These are phyloP conservation scores for Cladosporium sp. DNA, from an alignment of 2,329 filamentous ascomycete genomes.

Conservation along the genomic window DNA sequence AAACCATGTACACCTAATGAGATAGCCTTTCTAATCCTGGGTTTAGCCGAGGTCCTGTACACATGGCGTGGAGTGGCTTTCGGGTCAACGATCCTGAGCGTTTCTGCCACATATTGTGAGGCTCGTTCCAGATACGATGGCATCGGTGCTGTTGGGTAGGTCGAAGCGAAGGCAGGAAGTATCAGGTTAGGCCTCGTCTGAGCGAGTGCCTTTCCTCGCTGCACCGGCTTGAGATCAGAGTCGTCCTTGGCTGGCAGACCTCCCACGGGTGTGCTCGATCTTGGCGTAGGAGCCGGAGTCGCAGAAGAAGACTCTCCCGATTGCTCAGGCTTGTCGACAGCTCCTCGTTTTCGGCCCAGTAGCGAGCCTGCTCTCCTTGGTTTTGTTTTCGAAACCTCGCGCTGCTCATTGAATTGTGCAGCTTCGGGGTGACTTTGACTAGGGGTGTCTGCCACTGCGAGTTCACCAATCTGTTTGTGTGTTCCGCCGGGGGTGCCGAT, in stretches of 20 bases:
- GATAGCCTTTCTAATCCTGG: constrained; percentile 78
- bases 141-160: constrained; percentile 56
- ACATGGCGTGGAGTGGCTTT: constrained; percentile 63
- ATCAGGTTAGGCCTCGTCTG: constrained; percentile 59
- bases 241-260: constrained; percentile 3
- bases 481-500: constrained; percentile 57
- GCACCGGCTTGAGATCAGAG: constrained; percentile 22
- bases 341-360: constrained; percentile 28
- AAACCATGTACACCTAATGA: constrained; percentile 94
- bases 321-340: constrained; percentile 25
- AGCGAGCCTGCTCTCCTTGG: constrained; percentile 26
- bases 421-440: constrained; percentile 52
- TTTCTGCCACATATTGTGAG: constrained; percentile 40
- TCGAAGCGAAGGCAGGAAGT: constrained; percentile 67
- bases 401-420: constrained; percentile 51
- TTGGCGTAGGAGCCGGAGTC: constrained; percentile 7
- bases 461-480: constrained; percentile 54
- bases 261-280: constrained; percentile 3
- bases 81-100: constrained; percentile 34
- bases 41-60: constrained; percentile 63
- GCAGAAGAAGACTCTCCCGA: constrained; percentile 9
- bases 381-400: constrained; percentile 23
- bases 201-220: constrained; percentile 27
- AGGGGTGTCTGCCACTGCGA: constrained; percentile 53
- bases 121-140: constrained; percentile 46